These are phyloP conservation scores for Phytophthora tubulina DNA, from an alignment of 352 stramenopile species.

Conservation along the genomic window DNA sequence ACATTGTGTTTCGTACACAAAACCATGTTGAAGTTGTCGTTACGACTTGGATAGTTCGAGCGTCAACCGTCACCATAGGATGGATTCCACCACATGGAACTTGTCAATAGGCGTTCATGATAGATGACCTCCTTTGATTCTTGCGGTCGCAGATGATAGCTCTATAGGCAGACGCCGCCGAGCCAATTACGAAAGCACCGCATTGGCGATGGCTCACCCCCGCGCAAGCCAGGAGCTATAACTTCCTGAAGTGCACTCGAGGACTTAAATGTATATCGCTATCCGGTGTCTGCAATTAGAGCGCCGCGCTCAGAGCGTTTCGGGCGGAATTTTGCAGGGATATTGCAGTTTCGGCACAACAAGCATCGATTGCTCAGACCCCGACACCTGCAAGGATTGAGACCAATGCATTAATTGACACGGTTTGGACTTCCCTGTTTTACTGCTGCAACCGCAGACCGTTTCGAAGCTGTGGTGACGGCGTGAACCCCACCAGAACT, in stretches of 20 bases:
- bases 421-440: background rate
- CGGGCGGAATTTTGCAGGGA: conserved; percentile 23
- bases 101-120: no score
- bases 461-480: background rate
- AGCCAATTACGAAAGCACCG: no score
- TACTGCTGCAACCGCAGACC: background rate
- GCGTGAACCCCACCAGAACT: no score
- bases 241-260: background rate
- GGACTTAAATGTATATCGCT: conserved; percentile 4
- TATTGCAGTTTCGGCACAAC: conserved; percentile 17
- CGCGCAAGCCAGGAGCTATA: no score
- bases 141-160: no score
- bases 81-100: background rate
- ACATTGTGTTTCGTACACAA: background rate
- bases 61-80: background rate
- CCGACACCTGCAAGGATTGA: no score
- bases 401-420: no score
- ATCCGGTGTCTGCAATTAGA: conserved; percentile 5
- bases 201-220: no score
- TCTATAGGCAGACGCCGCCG: no score
- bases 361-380: no score
- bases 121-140: no score
- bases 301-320: conserved; percentile 22
- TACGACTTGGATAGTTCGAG: background rate
- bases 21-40: conserved; percentile 12